Percentiles rank a stretch among this genome's conserved stretches.
These are phyloP conservation scores for Schizochytrium sp. DNA, from an alignment of 108 stramenopile species.

Conservation along the genomic window DNA sequence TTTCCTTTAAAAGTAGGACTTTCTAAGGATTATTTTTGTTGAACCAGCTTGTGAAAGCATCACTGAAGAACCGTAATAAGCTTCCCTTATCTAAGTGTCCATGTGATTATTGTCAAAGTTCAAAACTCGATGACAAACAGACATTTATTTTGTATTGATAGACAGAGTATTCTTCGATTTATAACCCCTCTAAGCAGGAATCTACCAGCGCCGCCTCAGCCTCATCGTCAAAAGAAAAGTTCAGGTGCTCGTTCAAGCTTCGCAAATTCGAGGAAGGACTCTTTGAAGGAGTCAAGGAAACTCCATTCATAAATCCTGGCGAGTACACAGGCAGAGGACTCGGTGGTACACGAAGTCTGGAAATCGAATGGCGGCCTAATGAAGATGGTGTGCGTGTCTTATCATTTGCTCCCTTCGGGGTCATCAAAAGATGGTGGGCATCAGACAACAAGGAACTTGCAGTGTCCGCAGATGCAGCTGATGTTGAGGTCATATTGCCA, in stretches of 20 bases:
- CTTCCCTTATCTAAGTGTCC: no score
- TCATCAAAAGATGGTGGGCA: constrained; percentile 37
- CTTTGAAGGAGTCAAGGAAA: not conserved
- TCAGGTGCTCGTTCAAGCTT: constrained; percentile 30
- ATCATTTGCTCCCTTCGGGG: constrained; percentile 9
- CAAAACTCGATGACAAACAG: no score
- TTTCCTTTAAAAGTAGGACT: no score
- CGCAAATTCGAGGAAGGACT: not conserved
- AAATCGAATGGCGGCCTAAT: not conserved
- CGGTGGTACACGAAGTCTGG: not conserved
- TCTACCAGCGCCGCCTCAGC: constrained; percentile 23
- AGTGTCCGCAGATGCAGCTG: not conserved
- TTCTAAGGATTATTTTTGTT: no score
- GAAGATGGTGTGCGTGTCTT: constrained; percentile 29
- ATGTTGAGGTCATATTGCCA: constrained; percentile 10
- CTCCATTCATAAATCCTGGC: not conserved
- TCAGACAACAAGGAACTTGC: constrained; percentile 4
- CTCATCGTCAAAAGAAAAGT: constrained; percentile 38
- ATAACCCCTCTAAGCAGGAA: constrained; percentile 1
- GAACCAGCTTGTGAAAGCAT: no score
- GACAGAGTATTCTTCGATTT: not conserved
- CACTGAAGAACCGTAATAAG: no score
- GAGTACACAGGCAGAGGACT: constrained; percentile 35
- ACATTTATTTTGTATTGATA: no score
- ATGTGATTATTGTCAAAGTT: no score